Evolutionary conservation across 1,284 basidiomycete species (phyloP).

Genomic region (Amylostereum areolatum): DNA sequence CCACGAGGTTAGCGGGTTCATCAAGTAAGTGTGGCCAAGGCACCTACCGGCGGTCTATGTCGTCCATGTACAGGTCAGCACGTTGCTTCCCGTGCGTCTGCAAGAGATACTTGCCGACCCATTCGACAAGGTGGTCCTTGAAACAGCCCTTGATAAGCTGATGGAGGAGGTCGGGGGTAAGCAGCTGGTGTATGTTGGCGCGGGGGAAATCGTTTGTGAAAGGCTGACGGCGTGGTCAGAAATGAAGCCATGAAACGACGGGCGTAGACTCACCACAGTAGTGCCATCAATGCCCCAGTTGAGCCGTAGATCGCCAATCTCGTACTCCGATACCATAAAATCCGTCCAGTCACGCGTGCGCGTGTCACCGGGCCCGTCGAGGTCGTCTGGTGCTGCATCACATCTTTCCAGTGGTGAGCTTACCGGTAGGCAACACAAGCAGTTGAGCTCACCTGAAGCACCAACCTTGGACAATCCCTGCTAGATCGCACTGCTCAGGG

Average conservation of each 20-base stretch:
- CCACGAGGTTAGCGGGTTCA: constrained; percentile 3
- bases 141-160: constrained; percentile 32
- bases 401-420: background rate
- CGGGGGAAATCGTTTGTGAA: constrained; percentile 28
- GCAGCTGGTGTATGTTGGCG: constrained; percentile 27
- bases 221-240: constrained; percentile 16
- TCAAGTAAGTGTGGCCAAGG: background rate
- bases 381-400: background rate
- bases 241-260: too few relatives aligned
- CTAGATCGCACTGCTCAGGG: constrained; percentile 1
- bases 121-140: constrained; percentile 32
- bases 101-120: too few relatives aligned
- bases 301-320: background rate
- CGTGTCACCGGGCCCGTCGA: background rate
- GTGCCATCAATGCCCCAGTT: background rate
- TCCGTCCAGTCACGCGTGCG: background rate
- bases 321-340: background rate
- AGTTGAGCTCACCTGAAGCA: constrained; percentile 1
- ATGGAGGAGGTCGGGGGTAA: constrained; percentile 32
- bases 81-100: constrained; percentile 7
- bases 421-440: background rate
- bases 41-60: constrained; percentile 27
- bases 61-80: constrained; percentile 18
- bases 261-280: background rate
- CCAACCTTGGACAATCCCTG: constrained; percentile 3